Base-by-base conservation (phyloP, 2,329 filamentous ascomycete species). In the Trichoderma endophyticum region DNA sequence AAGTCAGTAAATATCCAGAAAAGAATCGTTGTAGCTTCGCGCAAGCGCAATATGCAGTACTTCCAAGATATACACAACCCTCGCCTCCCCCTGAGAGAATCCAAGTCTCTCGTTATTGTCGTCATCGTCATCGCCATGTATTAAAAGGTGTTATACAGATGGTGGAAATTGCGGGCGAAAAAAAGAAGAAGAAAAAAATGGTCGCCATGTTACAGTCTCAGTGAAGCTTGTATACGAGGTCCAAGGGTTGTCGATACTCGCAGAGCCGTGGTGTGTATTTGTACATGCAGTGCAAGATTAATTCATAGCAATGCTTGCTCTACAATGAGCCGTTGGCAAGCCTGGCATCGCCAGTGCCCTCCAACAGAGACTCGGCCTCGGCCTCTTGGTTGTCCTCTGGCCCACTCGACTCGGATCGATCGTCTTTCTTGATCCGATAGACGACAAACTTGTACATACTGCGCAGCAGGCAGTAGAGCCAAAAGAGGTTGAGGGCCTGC, bases 401-500 rank as follows among this genome's bases (percentile, higher is more conserved):
- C 9, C 28, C 68, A n/a, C 36, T 51, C 30, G 80, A 83, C 70
- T 92, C 91, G 72, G 90, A 93, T 73, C 92, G 86, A 73, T 93
- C 92, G 77, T 94, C 92, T 66, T 90, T 87, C 39, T 34, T 86
- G n/a, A 86, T 84, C 59, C 87, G 86, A 76, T 86, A 86, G 56
- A 87, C 84, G 15, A 92, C 83, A 75, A 93, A 92, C 70, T 91
- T 86, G 76, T 90, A 92, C 57, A 91, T 90, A 74, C 94, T 93
- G 74, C 92, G 86, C 72, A 91, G 79, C 77, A 95, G 93, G 80
- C 91, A 89, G 82, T 90, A 92, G 72, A 93, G 87, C 92, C 92
- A 95, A 83, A 94, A 93, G 11, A 94, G 80, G 79, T 95, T 95
- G 66, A 95, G 86, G 1, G 89, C 87, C 81, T 95, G 92, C 59